These are phyloP conservation scores for Saxophila tyrrhenica DNA, from an alignment of 495 filamentous ascomycete genomes.

Conservation along the genomic window DNA sequence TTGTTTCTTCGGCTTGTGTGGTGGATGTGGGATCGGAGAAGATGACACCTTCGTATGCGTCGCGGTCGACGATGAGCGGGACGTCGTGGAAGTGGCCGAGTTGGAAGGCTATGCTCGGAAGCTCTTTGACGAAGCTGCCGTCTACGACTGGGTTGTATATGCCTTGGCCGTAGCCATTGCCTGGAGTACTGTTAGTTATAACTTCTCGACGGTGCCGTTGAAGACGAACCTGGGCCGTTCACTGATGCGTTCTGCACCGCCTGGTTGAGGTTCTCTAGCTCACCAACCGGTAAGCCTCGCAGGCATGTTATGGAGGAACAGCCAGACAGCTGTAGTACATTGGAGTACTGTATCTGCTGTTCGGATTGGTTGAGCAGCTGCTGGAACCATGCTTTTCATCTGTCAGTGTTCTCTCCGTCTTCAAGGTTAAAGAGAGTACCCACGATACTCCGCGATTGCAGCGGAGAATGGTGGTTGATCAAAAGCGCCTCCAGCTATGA, in stretches of 20 bases:
- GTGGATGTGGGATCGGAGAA: constrained; percentile 16
- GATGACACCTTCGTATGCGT: constrained; percentile 18
- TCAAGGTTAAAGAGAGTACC: not conserved
- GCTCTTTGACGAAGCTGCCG: constrained; percentile 17
- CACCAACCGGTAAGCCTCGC: constrained; percentile 1
- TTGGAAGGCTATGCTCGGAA: constrained; percentile 20
- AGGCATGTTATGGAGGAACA: constrained; percentile 16
- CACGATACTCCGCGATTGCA: constrained; percentile 15
- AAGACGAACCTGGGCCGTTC: not conserved
- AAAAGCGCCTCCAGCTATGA: constrained; percentile 20
- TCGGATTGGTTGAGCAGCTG: constrained; percentile 17
- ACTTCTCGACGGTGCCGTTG: too few relatives aligned
- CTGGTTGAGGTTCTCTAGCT: constrained; percentile 9
- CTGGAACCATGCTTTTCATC: constrained; percentile 14
- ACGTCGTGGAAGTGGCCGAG: constrained; percentile 23
- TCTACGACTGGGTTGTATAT: constrained; percentile 21
- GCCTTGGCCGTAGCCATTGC: constrained; percentile 16
- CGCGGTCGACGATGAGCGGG: constrained; percentile 19
- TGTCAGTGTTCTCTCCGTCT: too few relatives aligned
- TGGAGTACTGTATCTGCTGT: constrained; percentile 15
- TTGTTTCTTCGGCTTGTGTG: constrained; percentile 6
- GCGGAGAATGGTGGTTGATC: constrained; percentile 20
- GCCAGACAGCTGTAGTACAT: constrained; percentile 8
- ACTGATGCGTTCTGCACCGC: constrained; percentile 7
- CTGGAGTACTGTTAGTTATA: not conserved